phyloP scores from a whole-genome alignment of 192 early-diverging fungal genomes.

The Coemansia sp. region DNA sequence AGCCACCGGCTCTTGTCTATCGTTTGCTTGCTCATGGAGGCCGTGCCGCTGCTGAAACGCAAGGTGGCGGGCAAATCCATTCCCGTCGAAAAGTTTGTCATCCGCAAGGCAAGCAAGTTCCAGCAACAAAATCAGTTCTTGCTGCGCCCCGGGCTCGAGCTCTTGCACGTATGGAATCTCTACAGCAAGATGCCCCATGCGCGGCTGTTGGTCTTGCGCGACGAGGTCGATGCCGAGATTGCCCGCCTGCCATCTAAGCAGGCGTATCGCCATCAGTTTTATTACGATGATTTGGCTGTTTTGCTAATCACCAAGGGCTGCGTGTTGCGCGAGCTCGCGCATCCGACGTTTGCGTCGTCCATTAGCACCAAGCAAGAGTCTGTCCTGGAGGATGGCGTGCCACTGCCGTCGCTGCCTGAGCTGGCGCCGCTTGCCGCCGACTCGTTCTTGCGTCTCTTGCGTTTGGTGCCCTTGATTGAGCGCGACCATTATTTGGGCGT shows the following conservation, averaged over 20 bases:
- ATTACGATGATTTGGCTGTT: conserved; percentile 82
- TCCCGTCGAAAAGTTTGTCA: conserved; percentile 87
- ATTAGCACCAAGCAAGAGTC: background rate
- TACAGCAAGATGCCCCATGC: conserved; percentile 71
- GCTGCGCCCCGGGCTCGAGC: conserved; percentile 77
- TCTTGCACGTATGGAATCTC: conserved; percentile 72
- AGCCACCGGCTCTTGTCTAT: conserved; percentile 46
- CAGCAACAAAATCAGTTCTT: conserved; percentile 64
- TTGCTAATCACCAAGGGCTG: conserved; percentile 70
- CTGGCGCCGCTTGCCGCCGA: conserved; percentile 16
- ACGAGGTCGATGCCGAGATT: conserved; percentile 55
- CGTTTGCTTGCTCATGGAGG: conserved; percentile 64
- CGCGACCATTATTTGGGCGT: conserved; percentile 69
- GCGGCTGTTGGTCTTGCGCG: conserved; percentile 47
- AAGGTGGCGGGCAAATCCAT: conserved; percentile 87
- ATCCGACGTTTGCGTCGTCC: conserved; percentile 45
- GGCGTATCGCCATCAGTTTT: conserved; percentile 45
- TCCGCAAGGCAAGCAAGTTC: conserved; percentile 82
- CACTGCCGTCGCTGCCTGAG: background rate
- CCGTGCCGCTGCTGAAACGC: conserved; percentile 68
- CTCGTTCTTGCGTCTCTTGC: conserved; percentile 51
- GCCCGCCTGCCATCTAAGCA: conserved; percentile 32
- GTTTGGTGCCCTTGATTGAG: conserved; percentile 60
- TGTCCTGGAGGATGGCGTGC: conserved; percentile 9
- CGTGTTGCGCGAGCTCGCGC: conserved; percentile 65